A percentile compares a stretch with the other conserved stretches of the same genome.
These are phyloP conservation scores for Phaffomyces thermotolerans DNA, from an alignment of 805 yeast species.

Conservation along the genomic window DNA sequence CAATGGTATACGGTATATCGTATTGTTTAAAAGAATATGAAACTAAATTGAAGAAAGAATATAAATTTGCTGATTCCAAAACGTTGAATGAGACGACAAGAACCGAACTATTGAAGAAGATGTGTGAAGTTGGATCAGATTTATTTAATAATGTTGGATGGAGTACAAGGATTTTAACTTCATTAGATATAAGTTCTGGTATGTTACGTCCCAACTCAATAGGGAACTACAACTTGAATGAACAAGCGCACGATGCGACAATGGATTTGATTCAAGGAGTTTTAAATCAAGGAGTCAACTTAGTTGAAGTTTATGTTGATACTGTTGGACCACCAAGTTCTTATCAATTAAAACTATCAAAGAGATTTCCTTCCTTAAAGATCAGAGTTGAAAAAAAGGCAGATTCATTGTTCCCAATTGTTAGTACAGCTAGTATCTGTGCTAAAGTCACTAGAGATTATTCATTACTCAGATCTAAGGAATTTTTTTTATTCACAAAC, in stretches of 20 bases:
- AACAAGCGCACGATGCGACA: conserved; percentile 95
- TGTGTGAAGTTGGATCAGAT: conserved; percentile 42
- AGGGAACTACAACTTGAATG: conserved; percentile 62
- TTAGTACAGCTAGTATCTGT: conserved; percentile 88
- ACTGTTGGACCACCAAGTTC: conserved; percentile 94
- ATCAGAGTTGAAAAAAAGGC: conserved; percentile 92
- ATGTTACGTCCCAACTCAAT: conserved; percentile 65
- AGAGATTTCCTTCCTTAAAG: conserved; percentile 58
- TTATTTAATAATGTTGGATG: conserved; percentile 67
- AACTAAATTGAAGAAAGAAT: conserved; percentile 40
- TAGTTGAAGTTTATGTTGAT: conserved; percentile 77
- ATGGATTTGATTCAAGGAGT: conserved; percentile 67
- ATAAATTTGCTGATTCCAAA: conserved; percentile 92
- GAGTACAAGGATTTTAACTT: conserved; percentile 79
- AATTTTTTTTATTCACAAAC: conserved; percentile 21
- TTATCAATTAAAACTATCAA: conserved; percentile 69
- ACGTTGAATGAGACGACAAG: conserved; percentile 70
- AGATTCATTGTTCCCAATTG: conserved; percentile 86
- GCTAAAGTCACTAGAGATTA: conserved; percentile 95
- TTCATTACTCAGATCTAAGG: conserved; percentile 34
- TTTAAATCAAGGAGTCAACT: conserved; percentile 49
- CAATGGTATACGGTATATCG: conserved; percentile 93
- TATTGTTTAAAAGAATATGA: conserved; percentile 57
- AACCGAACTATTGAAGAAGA: conserved; percentile 47
- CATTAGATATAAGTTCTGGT: conserved; percentile 79